Evolutionary conservation across 2,329 filamentous ascomycete species (phyloP).

Genomic region (Penicillium nordicum): DNA sequence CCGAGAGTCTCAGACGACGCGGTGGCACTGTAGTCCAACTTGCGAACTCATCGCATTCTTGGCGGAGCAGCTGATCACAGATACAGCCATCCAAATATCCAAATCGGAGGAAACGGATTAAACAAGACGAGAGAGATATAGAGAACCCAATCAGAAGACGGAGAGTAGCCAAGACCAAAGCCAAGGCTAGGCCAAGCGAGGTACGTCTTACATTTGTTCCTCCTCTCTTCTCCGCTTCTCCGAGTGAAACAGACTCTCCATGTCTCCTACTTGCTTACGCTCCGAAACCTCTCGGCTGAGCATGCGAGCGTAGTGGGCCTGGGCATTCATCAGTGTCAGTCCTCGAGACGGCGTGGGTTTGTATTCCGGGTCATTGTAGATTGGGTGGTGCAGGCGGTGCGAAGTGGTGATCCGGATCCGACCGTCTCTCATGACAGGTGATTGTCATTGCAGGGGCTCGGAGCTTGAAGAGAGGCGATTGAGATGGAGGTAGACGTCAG

Average conservation of each 20-base stretch:
- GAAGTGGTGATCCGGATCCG: slow-evolving; percentile 45
- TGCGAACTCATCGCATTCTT: neutral
- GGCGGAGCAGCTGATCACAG: neutral
- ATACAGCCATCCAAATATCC: neutral
- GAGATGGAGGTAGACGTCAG: slow-evolving; percentile 95
- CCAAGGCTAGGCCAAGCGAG: neutral
- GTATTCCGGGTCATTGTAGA: slow-evolving; percentile 34
- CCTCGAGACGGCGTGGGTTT: slow-evolving; percentile 44
- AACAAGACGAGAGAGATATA: neutral
- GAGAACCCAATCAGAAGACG: neutral
- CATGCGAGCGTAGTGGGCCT: slow-evolving; percentile 66
- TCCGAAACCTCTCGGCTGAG: slow-evolving; percentile 74
- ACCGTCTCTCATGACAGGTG: slow-evolving; percentile 82
- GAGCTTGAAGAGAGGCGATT: slow-evolving; percentile 94
- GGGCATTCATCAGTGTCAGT: slow-evolving; percentile 52
- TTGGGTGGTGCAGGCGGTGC: slow-evolving; percentile 40
- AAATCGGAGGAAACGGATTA: neutral
- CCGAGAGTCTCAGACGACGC: neutral
- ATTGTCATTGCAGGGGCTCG: slow-evolving; percentile 89
- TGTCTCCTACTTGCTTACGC: slow-evolving; percentile 85
- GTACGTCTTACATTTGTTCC: slow-evolving; percentile 15
- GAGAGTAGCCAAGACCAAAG: neutral
- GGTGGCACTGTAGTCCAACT: neutral
- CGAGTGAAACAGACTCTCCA: slow-evolving; percentile 69
- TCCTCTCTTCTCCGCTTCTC: slow-evolving; percentile 30